Conservation (phyloP, 495 filamentous ascomycete genomes). For the Monascus purpureus region DNA sequence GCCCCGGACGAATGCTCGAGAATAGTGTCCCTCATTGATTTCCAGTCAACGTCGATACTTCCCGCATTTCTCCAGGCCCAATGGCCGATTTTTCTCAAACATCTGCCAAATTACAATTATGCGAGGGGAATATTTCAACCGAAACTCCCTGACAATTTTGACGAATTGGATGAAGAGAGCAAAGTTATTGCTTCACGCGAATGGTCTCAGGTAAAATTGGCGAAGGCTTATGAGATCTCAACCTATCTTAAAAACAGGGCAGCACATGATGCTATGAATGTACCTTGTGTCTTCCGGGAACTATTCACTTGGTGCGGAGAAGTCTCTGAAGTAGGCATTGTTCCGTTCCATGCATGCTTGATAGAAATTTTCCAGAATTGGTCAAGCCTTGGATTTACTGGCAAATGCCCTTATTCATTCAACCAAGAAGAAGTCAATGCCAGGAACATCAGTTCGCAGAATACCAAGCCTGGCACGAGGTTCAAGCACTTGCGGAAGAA, state of each 20-base stretch:
- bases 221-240: constrained; percentile 22
- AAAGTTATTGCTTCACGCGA: constrained; percentile 12
- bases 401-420: constrained; percentile 17
- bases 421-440: constrained; percentile 10
- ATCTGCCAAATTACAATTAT: constrained; percentile 16
- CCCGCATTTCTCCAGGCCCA: constrained; percentile 17
- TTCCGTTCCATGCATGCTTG: constrained; percentile 20
- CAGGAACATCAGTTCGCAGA: constrained; percentile 15
- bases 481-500: constrained; percentile 16
- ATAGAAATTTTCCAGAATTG: constrained; percentile 20
- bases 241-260: constrained; percentile 14
- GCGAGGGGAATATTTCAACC: constrained; percentile 11
- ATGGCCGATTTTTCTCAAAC: constrained; percentile 20
- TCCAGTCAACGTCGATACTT: constrained; percentile 14
- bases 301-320: constrained; percentile 20
- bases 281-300: constrained; percentile 19
- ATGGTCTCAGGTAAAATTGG: constrained; percentile 10
- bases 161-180: constrained; percentile 12
- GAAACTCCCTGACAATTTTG: constrained; percentile 15
- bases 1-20: constrained; percentile 8
- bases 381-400: constrained; percentile 15
- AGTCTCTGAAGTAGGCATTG: constrained; percentile 15
- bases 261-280: constrained; percentile 16
- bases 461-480: constrained; percentile 17
- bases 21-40: constrained; percentile 19